These are phyloP conservation scores for Scheffersomyces cryptocercus DNA, from an alignment of 1,139 yeast species.

Conservation along the genomic window DNA sequence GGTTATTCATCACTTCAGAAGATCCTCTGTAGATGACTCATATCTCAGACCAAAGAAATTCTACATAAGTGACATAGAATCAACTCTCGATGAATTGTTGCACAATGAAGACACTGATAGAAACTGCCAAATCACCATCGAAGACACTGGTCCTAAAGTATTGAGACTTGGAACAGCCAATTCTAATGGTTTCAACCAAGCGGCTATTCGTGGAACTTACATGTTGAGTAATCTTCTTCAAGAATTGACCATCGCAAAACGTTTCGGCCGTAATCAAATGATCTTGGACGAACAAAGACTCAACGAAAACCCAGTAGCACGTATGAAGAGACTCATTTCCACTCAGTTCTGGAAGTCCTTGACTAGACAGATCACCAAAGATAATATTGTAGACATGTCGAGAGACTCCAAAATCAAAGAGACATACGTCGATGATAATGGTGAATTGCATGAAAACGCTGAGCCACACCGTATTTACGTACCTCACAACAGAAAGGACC, in stretches of 20 bases:
- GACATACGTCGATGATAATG: conserved; percentile 45
- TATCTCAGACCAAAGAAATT: conserved; percentile 51
- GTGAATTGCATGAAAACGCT: conserved; percentile 26
- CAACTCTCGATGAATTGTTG: conserved; percentile 68
- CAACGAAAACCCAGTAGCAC: conserved; percentile 83
- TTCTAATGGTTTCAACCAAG: conserved; percentile 74
- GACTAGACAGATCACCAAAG: conserved; percentile 69
- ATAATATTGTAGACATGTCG: conserved; percentile 70
- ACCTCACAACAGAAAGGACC: conserved; percentile 70
- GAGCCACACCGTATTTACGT: conserved; percentile 74
- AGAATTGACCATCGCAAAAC: conserved; percentile 84
- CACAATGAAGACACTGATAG: conserved; percentile 84
- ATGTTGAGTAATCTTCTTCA: conserved; percentile 87
- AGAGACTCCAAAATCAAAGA: conserved; percentile 74
- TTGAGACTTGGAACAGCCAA: conserved; percentile 80
- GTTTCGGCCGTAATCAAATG: conserved; percentile 75
- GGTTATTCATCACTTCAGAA: conserved; percentile 27
- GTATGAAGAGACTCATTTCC: conserved; percentile 73
- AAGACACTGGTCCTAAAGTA: conserved; percentile 92
- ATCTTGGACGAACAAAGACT: conserved; percentile 80
- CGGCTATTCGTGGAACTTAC: conserved; percentile 84
- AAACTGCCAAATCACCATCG: conserved; percentile 86
- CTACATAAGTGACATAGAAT: conserved; percentile 72
- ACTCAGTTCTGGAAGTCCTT: conserved; percentile 81
- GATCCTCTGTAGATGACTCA: conserved; percentile 72